Evolutionary conservation across 2,329 filamentous ascomycete genomes (phyloP), one percentile per base, ranked within the genome.

Genomic region (Paecilomyces sp.): DNA sequence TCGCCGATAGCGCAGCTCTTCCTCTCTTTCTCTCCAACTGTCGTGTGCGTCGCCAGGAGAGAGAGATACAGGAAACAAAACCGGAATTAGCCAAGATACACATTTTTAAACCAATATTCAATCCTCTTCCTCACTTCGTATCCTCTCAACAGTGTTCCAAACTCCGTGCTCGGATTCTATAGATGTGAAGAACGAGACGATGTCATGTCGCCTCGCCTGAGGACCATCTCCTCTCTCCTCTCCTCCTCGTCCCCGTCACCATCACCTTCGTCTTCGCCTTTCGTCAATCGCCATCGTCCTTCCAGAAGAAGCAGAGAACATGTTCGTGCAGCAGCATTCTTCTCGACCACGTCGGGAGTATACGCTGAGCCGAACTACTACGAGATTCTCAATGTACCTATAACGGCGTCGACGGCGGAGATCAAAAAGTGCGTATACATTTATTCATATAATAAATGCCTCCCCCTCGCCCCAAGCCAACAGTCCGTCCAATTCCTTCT

Each of bases 331-430:
- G 50, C 58, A 24, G 61, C 50, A 25, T 55, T 57, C 56, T 66
- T 66, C 58, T 63, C 62, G 51, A 57, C 59, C 6, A 57, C 60
- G 8, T 24, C 58, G 5, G n/a, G 54, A n/a, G 31, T 34, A 15
- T 57, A 60, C 36, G 53, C 58, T 66, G 66, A 79, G 41, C 68
- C 74, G 66, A 91, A 87, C 62, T 89, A 96, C 77, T 99, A 99
- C 75, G 89, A 93, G 68, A 86, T 88, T 50, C 83, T 99, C 57
- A 84, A 88, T 51, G 75, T 99, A n/a, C 77, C 84, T 0, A 80
- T 82, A 51, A 83, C 83, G 64, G 92, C 93, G 50, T 85, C 89
- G 15, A 77, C 84, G 0, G 79, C 81, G 8, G 91, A 96, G 57
- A 92, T 97, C 62, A 97, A 97, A 76, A 93, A 90, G 88, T 91